These are phyloP conservation scores for Terfezia boudieri DNA, from an alignment of 495 filamentous ascomycete genomes.

Conservation along the genomic window DNA sequence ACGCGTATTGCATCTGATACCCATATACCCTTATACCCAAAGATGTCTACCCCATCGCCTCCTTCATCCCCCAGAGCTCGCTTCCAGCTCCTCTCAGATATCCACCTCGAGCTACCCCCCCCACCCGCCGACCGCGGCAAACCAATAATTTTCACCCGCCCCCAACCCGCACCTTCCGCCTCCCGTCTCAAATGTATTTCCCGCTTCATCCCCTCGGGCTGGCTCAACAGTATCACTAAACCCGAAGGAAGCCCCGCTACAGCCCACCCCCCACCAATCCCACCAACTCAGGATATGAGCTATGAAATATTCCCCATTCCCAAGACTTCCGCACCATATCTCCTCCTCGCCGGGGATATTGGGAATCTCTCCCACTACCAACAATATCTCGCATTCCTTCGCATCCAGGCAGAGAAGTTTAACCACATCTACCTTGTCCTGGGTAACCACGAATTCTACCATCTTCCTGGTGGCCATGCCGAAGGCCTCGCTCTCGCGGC, in stretches of 20 bases:
- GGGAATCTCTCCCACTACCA: slow-evolving; percentile 33
- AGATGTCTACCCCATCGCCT: too few species aligned
- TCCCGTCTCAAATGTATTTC: too few species aligned
- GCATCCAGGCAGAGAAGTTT: slow-evolving; percentile 25
- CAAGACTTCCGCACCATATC: slow-evolving; percentile 21
- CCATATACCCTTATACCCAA: too few species aligned
- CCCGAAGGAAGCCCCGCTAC: neutral
- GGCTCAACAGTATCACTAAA: neutral
- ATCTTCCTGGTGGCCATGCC: slow-evolving; percentile 13
- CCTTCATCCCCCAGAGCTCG: neutral
- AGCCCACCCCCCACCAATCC: neutral
- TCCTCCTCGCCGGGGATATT: slow-evolving; percentile 37
- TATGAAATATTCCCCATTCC: neutral
- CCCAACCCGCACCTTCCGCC: slow-evolving; percentile 17
- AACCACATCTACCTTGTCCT: slow-evolving; percentile 29
- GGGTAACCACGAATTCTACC: slow-evolving; percentile 40
- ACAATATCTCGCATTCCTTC: slow-evolving; percentile 28
- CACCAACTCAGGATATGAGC: neutral
- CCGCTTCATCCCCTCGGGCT: neutral
- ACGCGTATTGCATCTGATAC: too few species aligned
- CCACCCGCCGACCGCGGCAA: slow-evolving; percentile 12
- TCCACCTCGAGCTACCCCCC: slow-evolving; percentile 30
- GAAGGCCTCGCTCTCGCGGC: slow-evolving; percentile 26
- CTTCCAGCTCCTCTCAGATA: slow-evolving; percentile 35
- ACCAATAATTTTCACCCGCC: slow-evolving; percentile 28